Evolutionary conservation across 1,139 yeast genomes (phyloP).

Genomic region (Geotrichum aggregatum): DNA sequence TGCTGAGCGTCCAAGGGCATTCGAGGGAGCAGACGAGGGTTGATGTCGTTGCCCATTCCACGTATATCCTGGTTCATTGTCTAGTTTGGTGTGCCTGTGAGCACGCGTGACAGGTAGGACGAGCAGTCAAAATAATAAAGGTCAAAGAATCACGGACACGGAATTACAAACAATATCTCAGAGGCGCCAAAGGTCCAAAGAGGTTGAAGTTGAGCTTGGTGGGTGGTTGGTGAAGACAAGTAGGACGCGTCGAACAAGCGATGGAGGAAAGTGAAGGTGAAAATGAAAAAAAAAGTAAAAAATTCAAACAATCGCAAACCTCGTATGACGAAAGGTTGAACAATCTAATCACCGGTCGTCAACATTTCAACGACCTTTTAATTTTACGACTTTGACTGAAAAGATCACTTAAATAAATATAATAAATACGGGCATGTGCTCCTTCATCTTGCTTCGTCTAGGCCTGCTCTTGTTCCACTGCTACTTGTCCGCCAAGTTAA

Average conservation of each 20-base stretch:
- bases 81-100: too few relatives aligned
- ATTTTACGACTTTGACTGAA: too few relatives aligned
- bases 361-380: too few relatives aligned
- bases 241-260: not conserved
- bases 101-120: too few relatives aligned
- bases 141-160: not conserved
- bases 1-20: conserved; percentile 4
- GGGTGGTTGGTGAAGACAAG: not conserved
- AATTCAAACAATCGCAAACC: not conserved
- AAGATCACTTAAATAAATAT: not conserved
- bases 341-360: not conserved
- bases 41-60: conserved; percentile 8
- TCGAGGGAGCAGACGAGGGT: conserved; percentile 11
- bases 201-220: too few relatives aligned
- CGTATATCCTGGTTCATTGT: conserved; percentile 9
- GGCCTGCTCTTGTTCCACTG: not conserved
- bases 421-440: not conserved
- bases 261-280: not conserved
- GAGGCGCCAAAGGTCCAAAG: too few relatives aligned
- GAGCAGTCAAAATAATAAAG: too few relatives aligned
- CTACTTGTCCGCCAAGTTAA: conserved; percentile 51
- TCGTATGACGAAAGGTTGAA: not conserved
- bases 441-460: not conserved
- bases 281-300: not conserved
- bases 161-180: not conserved